These are phyloP conservation scores for Musa acuminata DNA, from an alignment of 176 grass and related monocot species.

Conservation along the genomic window DNA sequence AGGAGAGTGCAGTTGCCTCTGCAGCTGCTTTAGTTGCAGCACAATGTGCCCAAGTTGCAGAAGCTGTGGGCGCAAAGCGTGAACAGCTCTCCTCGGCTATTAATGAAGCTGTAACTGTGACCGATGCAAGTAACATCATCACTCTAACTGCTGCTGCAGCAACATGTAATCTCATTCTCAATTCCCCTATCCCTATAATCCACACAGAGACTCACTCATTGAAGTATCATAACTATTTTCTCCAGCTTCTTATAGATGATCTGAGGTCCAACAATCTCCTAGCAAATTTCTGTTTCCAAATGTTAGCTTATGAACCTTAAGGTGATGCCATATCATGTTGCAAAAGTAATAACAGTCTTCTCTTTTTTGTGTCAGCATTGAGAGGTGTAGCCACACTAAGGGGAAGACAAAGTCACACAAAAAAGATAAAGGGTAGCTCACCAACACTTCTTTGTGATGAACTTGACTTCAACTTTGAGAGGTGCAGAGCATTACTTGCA, in stretches of 20 bases:
- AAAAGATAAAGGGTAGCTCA: conserved; percentile 34
- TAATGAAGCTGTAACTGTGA: conserved; percentile 50
- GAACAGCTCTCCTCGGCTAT: conserved; percentile 60
- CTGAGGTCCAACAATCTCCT: background rate
- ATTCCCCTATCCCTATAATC: background rate
- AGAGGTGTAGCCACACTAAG: conserved; percentile 63
- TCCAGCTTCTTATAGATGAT: background rate
- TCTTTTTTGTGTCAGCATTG: conserved; percentile 45
- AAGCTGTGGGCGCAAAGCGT: conserved; percentile 68
- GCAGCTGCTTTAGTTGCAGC: conserved; percentile 77
- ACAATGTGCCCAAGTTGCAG: conserved; percentile 78
- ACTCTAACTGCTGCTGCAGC: conserved; percentile 91
- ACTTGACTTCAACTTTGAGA: conserved; percentile 72
- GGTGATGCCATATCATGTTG: background rate
- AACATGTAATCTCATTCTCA: conserved; percentile 39
- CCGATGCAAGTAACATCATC: conserved; percentile 70
- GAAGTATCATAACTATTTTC: background rate
- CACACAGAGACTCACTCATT: background rate
- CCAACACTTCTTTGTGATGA: conserved; percentile 37
- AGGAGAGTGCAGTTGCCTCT: conserved; percentile 61
- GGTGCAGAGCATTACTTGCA: conserved; percentile 61
- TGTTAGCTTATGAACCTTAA: background rate
- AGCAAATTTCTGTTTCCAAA: background rate
- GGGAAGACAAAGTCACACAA: conserved; percentile 35
- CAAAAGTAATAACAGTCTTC: background rate